Percentiles rank a stretch among this genome's conserved stretches.
phyloP scores from a whole-genome alignment of 2,329 filamentous ascomycete species.

The Botrytis porri region DNA sequence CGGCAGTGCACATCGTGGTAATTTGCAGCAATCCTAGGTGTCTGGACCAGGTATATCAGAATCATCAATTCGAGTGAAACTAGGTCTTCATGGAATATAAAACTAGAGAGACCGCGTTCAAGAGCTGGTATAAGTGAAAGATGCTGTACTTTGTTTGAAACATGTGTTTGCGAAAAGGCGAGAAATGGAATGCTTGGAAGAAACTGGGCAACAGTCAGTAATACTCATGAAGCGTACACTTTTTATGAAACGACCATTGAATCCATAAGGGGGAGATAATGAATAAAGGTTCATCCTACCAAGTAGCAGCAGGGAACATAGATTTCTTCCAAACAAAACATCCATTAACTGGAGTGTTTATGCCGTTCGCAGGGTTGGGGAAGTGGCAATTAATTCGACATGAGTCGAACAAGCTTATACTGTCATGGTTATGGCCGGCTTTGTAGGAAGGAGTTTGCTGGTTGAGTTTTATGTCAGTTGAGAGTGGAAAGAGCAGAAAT shows the following conservation, averaged over 20 bases:
- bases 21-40: not conserved
- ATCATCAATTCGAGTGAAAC: not conserved
- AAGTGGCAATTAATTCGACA: not conserved
- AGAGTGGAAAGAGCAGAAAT: not conserved
- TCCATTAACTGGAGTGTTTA: not conserved
- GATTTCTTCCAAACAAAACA: not conserved
- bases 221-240: not conserved
- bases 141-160: not conserved
- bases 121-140: not conserved
- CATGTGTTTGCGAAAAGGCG: not conserved
- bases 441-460: not conserved
- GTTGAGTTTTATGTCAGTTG: not conserved
- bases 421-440: not conserved
- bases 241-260: not conserved
- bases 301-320: not conserved
- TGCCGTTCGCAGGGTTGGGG: not conserved
- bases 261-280: not conserved
- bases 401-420: not conserved
- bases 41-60: not conserved
- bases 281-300: not conserved
- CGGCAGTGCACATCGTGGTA: not conserved
- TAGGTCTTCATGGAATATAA: not conserved
- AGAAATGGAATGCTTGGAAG: not conserved
- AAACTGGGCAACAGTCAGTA: not conserved
- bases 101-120: not conserved